Base-by-base conservation (phyloP, 2,329 filamentous ascomycete species). In the Stachybotrys echinatus region DNA sequence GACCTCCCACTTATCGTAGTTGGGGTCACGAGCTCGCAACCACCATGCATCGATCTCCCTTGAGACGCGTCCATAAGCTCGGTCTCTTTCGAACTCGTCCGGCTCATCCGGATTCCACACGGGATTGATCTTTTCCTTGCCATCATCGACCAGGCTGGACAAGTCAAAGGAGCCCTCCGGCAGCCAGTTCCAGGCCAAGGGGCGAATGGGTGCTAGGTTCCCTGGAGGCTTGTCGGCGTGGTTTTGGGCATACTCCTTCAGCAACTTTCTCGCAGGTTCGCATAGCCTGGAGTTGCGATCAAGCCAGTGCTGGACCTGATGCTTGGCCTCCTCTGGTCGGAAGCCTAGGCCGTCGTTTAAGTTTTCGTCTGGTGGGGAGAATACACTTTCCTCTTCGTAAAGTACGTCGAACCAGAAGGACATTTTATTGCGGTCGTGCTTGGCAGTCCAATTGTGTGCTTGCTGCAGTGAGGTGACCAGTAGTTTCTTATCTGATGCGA, bases 361-460 rank as follows among this genome's bases (percentile, higher is more conserved):
- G 3, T 68, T 68, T 50, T 84, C 79, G 37, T 81, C 75, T 2
- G 75, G 72, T 43, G 73, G 72, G 8, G 72, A 72, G 23, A 72
- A 65, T 3, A 67, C 68, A 6, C 70, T 71, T 23, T 77, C 74
- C 23, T 81, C 80, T 48, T 86, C 82, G 49, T 85, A 85, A 7
- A 87, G 67, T 23, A 85, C 80, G 48, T 83, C 80, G 50, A 79
- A 80, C 83, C 83, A 87, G 52, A 87, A 86, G 0, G 79, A 75
- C 81, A 85, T 86, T 62, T 87, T 87, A 64, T 85, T 85, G 34
- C 83, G 72, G 58, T 86, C 83, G 57, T 86, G 83, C 53, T 84
- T 84, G 50, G 83, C 82, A 1, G 81, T 84, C 81, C 83, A 85
- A 62, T 87, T 87, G 56, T 86, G 83, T 2, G 81, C 79, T 61